phyloP scores from a whole-genome alignment of 108 stramenopile species.

The Epithemia pelagica region DNA sequence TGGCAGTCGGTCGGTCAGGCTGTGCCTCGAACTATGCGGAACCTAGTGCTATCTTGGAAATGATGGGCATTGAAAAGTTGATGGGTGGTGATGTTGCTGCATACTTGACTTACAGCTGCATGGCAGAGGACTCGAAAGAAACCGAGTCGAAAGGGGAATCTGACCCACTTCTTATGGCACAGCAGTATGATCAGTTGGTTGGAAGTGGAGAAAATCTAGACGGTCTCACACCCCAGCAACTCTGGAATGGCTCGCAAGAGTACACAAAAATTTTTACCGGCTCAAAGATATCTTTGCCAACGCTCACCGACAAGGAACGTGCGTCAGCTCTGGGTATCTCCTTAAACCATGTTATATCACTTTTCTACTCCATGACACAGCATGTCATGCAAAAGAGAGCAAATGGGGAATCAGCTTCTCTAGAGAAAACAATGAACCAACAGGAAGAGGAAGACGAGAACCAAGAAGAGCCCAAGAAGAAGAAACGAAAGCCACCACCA shows the following conservation, averaged over 20 bases:
- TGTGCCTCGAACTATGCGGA: background rate
- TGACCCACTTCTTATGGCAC: background rate
- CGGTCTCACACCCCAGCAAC: background rate
- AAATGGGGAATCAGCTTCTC: constrained; percentile 27
- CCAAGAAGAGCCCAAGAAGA: background rate
- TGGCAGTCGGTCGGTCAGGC: constrained; percentile 16
- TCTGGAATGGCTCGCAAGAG: constrained; percentile 13
- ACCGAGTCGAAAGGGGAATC: background rate
- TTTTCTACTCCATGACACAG: constrained; percentile 36
- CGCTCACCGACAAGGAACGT: constrained; percentile 42
- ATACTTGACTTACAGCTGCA: constrained; percentile 30
- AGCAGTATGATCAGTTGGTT: background rate
- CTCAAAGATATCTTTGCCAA: constrained; percentile 28
- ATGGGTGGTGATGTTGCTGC: constrained; percentile 40
- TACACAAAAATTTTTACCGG: constrained; percentile 26
- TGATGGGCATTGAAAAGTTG: constrained; percentile 12
- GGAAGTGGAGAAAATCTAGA: background rate
- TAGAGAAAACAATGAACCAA: constrained; percentile 9
- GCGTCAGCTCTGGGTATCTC: constrained; percentile 33
- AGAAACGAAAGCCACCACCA: background rate
- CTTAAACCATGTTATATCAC: constrained; percentile 29
- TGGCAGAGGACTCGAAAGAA: constrained; percentile 13
- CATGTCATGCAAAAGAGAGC: constrained; percentile 23
- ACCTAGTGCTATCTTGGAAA: constrained; percentile 6
- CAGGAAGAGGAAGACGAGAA: background rate